These are phyloP conservation scores for Coriaria nepalensis DNA, from an alignment of 306 rosid species.

Conservation along the genomic window DNA sequence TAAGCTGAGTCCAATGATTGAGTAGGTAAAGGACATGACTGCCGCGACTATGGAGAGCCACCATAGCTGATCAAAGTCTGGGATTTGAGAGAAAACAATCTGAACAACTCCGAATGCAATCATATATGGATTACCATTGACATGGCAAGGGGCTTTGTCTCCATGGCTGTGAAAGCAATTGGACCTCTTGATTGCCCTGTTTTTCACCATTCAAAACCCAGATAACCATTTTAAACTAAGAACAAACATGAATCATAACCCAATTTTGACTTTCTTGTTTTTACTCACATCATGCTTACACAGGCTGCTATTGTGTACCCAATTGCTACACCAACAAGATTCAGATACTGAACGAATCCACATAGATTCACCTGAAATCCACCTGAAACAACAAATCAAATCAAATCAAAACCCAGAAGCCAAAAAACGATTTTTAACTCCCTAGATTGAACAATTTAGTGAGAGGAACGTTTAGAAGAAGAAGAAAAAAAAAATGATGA, in stretches of 20 bases:
- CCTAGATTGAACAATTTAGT: not conserved
- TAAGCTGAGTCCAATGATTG: constrained; percentile 54
- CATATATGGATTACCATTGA: constrained; percentile 25
- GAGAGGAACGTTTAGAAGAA: not conserved
- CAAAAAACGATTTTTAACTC: not conserved
- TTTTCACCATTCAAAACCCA: not conserved
- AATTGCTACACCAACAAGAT: constrained; percentile 15
- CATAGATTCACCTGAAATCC: constrained; percentile 12
- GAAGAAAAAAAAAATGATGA: not conserved
- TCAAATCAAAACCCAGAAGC: not conserved
- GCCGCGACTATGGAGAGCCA: constrained; percentile 76
- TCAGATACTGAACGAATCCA: constrained; percentile 13
- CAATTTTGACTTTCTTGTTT: not conserved
- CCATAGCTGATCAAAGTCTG: constrained; percentile 50
- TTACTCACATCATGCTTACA: constrained; percentile 17
- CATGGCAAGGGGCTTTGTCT: constrained; percentile 10
- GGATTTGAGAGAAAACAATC: constrained; percentile 61
- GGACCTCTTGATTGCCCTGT: constrained; percentile 18
- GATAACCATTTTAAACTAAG: not conserved
- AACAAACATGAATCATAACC: not conserved
- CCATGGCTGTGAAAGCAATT: constrained; percentile 13
- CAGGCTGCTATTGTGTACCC: constrained; percentile 16
- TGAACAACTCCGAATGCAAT: constrained; percentile 47
- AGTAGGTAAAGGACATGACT: constrained; percentile 57
- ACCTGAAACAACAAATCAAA: constrained; percentile 3